Base-by-base conservation (phyloP, 2,329 filamentous ascomycete species). In the Paraconiothyrium brasiliense region DNA sequence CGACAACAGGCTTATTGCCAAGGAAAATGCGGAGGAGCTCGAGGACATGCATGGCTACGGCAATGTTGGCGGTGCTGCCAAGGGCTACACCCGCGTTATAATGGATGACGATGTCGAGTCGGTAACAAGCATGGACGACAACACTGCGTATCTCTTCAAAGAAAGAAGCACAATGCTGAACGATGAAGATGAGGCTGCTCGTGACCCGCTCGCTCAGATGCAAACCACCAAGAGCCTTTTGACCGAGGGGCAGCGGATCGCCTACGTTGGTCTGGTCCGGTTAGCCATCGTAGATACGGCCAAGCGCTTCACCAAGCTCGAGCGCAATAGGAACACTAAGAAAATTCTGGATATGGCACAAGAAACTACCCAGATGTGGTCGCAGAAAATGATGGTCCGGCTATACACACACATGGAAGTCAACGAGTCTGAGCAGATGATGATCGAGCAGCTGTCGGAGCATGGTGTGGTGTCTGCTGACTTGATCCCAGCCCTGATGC, bases 371-470 rank as follows among this genome's bases (percentile, higher is more conserved):
- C 91, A 91, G 78, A 97, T 97, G 91, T 99, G 94, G 94, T 89
- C 92, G 59, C 95, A 99, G 78, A 96, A 96, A 82, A 97, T 97
- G 86, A 99, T 99, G 94, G 89, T 97, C 62, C 89, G 94, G 27
- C 78, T 99, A 13, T 99, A 98, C 77, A 84, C 88, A 13, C 95
- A 99, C 79, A 99, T 99, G 95, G 95, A 99, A 62, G 96, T 99
- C 72, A 93, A 90, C 73, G 84, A 90, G 24, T 90, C 87, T 14
- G 95, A 99, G 79, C 95, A 99, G 82, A 84, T 99, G 77, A 99
- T 99, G 95, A 97, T 99, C 68, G 95, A 99, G 81, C 95, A 99
- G 79, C 84, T 99, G 61, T 90, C 92, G 13, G 92, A 95, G 60
- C 95, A 99, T 79, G 95, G 94, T 4, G 93, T 99, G 7, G 84